Percentiles rank a stretch among this genome's conserved stretches.
Conservation (phyloP, 129 eudicot species). For the Pittosporum tobira region DNA sequence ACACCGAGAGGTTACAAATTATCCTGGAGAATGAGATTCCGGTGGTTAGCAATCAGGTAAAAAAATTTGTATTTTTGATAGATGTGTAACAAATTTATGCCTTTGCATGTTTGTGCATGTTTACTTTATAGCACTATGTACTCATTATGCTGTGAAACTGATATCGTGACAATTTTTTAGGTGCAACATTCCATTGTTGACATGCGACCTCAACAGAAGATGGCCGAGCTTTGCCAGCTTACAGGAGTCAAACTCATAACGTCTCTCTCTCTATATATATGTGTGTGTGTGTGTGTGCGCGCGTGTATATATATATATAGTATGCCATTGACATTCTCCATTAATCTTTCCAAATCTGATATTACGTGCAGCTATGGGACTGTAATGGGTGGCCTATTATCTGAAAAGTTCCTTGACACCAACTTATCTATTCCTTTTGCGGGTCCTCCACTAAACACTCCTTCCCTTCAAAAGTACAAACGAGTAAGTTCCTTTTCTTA, state of each 20-base stretch:
- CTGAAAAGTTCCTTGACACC: constrained; percentile 93
- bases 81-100: not conserved
- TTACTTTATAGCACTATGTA: no score
- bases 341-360: constrained; percentile 7
- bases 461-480: constrained; percentile 96
- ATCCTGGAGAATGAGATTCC: constrained; percentile 94
- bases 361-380: constrained; percentile 79
- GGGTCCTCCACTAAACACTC: constrained; percentile 94
- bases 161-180: constrained; percentile 30
- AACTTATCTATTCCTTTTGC: constrained; percentile 90
- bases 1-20: constrained; percentile 68
- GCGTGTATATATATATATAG: no score
- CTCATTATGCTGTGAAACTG: not conserved
- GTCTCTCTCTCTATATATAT: constrained; percentile 48
- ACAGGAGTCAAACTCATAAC: constrained; percentile 96
- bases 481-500: constrained; percentile 37
- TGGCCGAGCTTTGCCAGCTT: constrained; percentile 98
- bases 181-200: constrained; percentile 97
- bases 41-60: constrained; percentile 91
- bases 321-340: not conserved
- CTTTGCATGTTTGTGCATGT: no score
- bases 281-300: not conserved
- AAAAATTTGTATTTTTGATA: not conserved
- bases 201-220: constrained; percentile 98
- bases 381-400: constrained; percentile 94